Evolutionary conservation across 129 eudicot genomes (phyloP).

Genomic region (Tagetes erecta): DNA sequence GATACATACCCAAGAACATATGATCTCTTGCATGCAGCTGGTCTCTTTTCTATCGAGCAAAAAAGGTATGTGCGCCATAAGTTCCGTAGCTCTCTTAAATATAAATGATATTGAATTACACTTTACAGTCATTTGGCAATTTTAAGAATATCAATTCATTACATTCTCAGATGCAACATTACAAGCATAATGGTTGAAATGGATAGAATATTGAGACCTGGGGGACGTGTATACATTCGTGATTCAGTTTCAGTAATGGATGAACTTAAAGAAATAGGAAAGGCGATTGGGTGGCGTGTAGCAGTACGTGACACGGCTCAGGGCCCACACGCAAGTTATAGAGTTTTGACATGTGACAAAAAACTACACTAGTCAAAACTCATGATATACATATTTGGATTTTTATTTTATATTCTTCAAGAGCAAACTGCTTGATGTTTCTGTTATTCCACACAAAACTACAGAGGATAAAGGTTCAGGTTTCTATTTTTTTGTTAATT

Average conservation of each 20-base stretch:
- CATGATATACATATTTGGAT: neutral
- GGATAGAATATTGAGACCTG: constrained; percentile 96
- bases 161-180: constrained; percentile 64
- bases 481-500: constrained; percentile 11
- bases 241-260: constrained; percentile 66
- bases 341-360: constrained; percentile 69
- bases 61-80: constrained; percentile 54
- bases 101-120: neutral
- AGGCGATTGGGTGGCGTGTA: constrained; percentile 88
- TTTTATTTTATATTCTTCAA: constrained; percentile 20
- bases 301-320: constrained; percentile 74
- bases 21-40: constrained; percentile 88
- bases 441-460: constrained; percentile 15
- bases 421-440: constrained; percentile 28
- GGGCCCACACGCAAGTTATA: constrained; percentile 92
- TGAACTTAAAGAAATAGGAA: constrained; percentile 79
- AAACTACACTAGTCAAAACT: constrained; percentile 28
- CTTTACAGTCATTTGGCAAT: neutral
- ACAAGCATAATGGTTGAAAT: constrained; percentile 88
- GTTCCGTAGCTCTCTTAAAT: neutral
- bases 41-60: constrained; percentile 77
- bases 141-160: neutral
- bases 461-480: constrained; percentile 31
- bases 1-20: constrained; percentile 97
- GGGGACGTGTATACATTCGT: constrained; percentile 89